phyloP scores from a whole-genome alignment of 352 stramenopile genomes.

The Globisporangium barbulae region DNA sequence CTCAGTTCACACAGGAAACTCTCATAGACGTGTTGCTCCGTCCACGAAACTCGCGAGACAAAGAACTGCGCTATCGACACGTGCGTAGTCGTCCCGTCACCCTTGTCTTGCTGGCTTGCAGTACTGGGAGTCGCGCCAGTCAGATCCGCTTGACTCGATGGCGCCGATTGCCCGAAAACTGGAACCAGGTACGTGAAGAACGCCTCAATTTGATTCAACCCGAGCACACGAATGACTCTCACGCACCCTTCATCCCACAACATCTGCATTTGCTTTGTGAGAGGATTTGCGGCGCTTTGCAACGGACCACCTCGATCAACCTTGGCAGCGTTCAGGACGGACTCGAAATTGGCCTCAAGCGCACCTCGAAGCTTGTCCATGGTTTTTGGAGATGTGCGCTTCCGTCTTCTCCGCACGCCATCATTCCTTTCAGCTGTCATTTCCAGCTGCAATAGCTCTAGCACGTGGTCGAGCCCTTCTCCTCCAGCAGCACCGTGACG shows the following conservation, averaged over 20 bases:
- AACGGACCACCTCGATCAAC: neutral
- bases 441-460: constrained; percentile 9
- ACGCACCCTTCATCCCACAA: constrained; percentile 12
- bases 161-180: neutral
- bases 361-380: constrained; percentile 5
- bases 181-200: constrained; percentile 18
- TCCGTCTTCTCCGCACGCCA: neutral
- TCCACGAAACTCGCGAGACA: constrained; percentile 10
- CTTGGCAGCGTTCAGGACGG: neutral
- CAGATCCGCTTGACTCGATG: neutral
- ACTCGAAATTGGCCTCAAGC: neutral
- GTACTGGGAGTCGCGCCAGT: constrained; percentile 2
- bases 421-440: neutral
- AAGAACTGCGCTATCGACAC: neutral
- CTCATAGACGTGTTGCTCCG: neutral
- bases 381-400: neutral
- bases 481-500: neutral
- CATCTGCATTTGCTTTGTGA: neutral
- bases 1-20: constrained; percentile 6
- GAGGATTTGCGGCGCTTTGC: neutral
- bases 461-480: neutral
- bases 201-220: neutral
- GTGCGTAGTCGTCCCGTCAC: neutral
- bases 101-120: neutral
- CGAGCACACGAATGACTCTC: constrained; percentile 6